Evolutionary conservation across 2,329 filamentous ascomycete species (phyloP), one percentile per base, ranked within the genome.

Genomic region (Aspergillus nomiae): DNA sequence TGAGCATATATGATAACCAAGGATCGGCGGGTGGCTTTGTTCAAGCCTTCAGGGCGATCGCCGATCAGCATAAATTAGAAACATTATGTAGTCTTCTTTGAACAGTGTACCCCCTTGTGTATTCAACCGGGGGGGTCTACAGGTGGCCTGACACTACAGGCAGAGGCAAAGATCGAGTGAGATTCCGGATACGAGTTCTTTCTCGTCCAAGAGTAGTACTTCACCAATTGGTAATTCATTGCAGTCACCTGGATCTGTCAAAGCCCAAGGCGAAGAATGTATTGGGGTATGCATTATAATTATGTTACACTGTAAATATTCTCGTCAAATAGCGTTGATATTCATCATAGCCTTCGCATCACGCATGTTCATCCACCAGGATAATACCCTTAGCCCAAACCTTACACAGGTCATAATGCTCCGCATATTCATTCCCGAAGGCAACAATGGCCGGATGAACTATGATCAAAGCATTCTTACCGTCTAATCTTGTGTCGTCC

Each of bases 311-410:
- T n/a, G 11, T 51, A 26, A 32, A 24, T 38, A 41, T n/a, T 16
- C 30, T 55, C 32, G 51, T 54, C 28, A n/a, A 19, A 38, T 38
- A 16, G 32, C 36, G n/a, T 24, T 14, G 51, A 55, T 21, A 46
- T 30, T 14, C 55, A 56, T 56, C 24, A 36, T 54, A 16, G 10
- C 48, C 38, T 3, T 34, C 12, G 34, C 36, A 5, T 41, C 58
- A 50, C 7, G 26, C 19, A 9, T 54, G n/a, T 30, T 63, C 63
- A 34, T 63, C 62, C 9, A 69, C 50, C 32, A 71, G 26, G 56
- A 71, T 67, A 36, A 69, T 61, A 0, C 66, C 69, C 50, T 63
- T 56, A 2, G 67, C 62, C 70, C 69, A 71, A 16, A 71, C 53
- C 34, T 69, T 70, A 30, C 46, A 32, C 10, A 64, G 32, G 11